Conservation (phyloP, 73 alveolate species). For the Symbiodinium natans region DNA sequence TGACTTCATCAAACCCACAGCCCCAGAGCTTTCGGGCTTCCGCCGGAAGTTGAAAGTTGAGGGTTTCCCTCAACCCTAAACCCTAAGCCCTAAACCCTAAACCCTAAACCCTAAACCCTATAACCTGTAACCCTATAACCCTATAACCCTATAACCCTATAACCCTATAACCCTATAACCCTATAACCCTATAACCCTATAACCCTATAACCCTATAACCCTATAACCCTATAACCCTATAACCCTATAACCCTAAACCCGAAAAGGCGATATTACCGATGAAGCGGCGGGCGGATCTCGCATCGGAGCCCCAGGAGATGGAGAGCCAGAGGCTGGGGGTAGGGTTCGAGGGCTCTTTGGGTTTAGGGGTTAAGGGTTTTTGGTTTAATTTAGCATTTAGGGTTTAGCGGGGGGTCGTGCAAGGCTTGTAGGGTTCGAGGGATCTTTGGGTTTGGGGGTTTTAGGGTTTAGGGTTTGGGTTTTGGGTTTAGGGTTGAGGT, state of each 20-base stretch:
- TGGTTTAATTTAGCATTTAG: background rate
- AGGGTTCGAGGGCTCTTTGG: background rate
- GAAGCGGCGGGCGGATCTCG: slow-evolving; percentile 58
- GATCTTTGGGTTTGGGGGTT: background rate
- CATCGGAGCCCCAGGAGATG: background rate
- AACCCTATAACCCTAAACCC: background rate
- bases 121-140: too few species aligned
- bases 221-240: too few species aligned
- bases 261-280: slow-evolving; percentile 19
- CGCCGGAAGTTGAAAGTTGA: too few species aligned
- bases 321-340: background rate
- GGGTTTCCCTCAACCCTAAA: too few species aligned
- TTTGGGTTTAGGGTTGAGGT: background rate
- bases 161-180: too few species aligned
- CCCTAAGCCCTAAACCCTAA: too few species aligned
- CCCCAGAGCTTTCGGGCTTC: too few species aligned
- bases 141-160: too few species aligned
- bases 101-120: too few species aligned
- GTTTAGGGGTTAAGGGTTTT: background rate
- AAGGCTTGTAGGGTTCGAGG: background rate
- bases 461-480: background rate
- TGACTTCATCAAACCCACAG: too few species aligned
- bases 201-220: too few species aligned
- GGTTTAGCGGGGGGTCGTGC: background rate
- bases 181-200: too few species aligned